These are phyloP conservation scores for Fraxinus angustifolia DNA, from an alignment of 305 asterid genomes.

Conservation along the genomic window DNA sequence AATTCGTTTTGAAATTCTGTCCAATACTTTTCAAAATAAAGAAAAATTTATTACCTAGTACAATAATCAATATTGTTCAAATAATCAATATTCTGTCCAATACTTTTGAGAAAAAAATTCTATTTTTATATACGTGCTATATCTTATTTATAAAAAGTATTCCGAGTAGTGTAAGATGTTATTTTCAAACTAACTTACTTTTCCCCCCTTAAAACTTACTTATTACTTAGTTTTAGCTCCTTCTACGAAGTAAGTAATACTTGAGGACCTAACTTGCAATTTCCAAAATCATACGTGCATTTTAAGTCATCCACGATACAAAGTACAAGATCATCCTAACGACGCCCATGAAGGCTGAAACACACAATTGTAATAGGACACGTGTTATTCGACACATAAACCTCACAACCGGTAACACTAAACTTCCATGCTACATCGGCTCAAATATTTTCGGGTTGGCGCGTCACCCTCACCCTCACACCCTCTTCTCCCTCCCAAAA, in stretches of 20 bases:
- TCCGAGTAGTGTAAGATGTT: no score
- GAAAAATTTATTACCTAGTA: background rate
- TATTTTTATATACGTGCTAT: no score
- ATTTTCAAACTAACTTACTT: background rate
- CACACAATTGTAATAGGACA: background rate
- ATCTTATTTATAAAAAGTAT: no score
- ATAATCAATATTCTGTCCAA: no score
- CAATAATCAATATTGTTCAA: no score
- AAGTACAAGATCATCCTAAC: background rate
- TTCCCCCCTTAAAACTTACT: background rate
- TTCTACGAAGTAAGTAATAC: no score
- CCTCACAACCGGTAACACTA: background rate
- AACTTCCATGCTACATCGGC: constrained; percentile 26
- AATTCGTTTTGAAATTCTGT: background rate
- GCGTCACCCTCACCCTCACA: constrained; percentile 31
- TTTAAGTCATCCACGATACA: background rate
- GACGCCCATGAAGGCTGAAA: background rate
- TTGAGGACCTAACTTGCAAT: background rate
- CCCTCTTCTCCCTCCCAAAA: constrained; percentile 32
- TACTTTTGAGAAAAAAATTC: background rate
- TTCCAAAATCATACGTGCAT: background rate
- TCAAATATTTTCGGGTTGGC: constrained; percentile 35
- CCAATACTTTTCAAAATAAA: no score
- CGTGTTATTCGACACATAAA: background rate
- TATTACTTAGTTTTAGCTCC: no score